Evolutionary conservation across 306 rosid genomes (phyloP).

Genomic region (Quercus variabilis): DNA sequence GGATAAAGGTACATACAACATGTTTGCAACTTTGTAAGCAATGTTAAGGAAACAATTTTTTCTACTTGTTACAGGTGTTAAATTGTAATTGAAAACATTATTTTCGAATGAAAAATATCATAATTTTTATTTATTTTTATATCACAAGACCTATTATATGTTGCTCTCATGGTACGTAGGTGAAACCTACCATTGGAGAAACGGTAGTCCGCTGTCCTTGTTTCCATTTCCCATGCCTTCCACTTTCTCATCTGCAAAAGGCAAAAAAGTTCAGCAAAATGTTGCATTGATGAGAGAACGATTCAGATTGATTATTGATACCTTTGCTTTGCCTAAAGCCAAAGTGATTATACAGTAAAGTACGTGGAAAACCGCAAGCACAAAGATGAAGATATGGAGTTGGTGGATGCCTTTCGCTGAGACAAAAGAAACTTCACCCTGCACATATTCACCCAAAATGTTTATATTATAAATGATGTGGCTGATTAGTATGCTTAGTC

Average conservation of each 20-base stretch:
- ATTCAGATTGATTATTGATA: background rate
- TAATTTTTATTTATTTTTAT: too few species aligned
- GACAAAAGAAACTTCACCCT: constrained; percentile 66
- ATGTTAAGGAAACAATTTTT: too few species aligned
- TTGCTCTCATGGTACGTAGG: too few species aligned
- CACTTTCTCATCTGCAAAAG: constrained; percentile 69
- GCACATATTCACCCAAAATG: background rate
- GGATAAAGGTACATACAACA: too few species aligned
- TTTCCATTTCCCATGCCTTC: constrained; percentile 88
- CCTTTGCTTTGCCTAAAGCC: constrained; percentile 73
- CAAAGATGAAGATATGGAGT: constrained; percentile 79
- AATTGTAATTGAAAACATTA: too few species aligned
- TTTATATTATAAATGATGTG: too few species aligned
- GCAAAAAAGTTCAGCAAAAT: too few species aligned
- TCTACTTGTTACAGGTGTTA: too few species aligned
- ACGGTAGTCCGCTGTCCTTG: constrained; percentile 66
- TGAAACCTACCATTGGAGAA: constrained; percentile 63
- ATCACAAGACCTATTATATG: background rate
- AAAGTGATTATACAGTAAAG: constrained; percentile 65
- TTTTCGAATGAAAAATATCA: too few species aligned
- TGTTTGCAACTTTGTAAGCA: too few species aligned
- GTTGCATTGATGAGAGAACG: too few species aligned
- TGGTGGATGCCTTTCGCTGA: constrained; percentile 71
- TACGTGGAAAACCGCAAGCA: constrained; percentile 62
- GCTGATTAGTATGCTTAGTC: too few species aligned